These are phyloP conservation scores for Oropetium thomaeum DNA, from an alignment of 176 grass and related monocot genomes.

Conservation along the genomic window DNA sequence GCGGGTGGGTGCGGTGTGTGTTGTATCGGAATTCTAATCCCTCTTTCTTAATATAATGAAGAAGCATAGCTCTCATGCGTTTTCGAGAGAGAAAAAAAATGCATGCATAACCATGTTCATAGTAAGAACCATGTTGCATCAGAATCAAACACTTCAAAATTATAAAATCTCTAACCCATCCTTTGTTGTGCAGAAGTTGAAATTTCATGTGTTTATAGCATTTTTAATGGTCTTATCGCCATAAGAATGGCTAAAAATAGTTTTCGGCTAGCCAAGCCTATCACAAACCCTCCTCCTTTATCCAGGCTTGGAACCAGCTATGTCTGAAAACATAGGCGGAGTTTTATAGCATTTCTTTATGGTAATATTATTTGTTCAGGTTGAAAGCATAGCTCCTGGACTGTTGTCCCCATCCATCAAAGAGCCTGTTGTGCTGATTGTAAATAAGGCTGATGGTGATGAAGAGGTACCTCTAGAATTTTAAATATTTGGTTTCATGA, in stretches of 20 bases:
- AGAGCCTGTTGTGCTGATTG: slow-evolving; percentile 69
- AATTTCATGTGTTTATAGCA: slow-evolving; percentile 19
- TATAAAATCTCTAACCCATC: background rate
- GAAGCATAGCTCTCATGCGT: no score
- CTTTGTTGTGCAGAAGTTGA: background rate
- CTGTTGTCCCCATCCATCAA: slow-evolving; percentile 56
- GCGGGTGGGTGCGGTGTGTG: no score
- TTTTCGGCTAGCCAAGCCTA: no score
- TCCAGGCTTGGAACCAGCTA: no score
- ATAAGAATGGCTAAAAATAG: no score
- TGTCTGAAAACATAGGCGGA: no score
- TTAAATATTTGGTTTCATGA: slow-evolving; percentile 10
- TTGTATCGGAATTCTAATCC: no score
- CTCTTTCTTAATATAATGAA: no score
- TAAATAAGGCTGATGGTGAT: slow-evolving; percentile 95
- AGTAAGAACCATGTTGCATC: no score
- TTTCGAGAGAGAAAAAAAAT: no score
- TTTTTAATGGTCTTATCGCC: no score
- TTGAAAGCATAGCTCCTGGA: slow-evolving; percentile 82
- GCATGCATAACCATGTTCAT: background rate
- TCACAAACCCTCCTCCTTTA: no score
- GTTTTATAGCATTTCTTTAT: slow-evolving; percentile 24
- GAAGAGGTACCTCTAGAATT: slow-evolving; percentile 62
- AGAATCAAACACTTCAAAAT: background rate
- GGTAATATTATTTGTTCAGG: slow-evolving; percentile 44